phyloP scores from a whole-genome alignment of 163 green algal genomes.

The Trebouxiophyceae sp. region DNA sequence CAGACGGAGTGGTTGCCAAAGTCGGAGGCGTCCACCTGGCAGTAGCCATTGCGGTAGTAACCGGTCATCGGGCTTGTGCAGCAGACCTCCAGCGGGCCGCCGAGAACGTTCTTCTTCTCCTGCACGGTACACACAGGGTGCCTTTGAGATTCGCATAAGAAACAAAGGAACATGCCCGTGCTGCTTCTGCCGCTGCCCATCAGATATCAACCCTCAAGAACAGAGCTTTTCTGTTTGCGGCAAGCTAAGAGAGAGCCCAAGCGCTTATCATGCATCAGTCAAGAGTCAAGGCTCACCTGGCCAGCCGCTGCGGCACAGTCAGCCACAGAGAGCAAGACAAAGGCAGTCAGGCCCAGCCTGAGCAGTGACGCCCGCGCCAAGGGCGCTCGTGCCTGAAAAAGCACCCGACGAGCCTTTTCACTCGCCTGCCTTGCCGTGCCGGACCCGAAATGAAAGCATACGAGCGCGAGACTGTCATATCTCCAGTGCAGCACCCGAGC shows the following conservation, averaged over 20 bases:
- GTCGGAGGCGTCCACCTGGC: constrained; percentile 12
- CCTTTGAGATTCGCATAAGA: neutral
- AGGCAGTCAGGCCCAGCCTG: too few relatives aligned
- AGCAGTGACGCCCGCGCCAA: too few relatives aligned
- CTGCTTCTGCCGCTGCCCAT: neutral
- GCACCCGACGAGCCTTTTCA: too few relatives aligned
- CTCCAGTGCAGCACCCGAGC: too few relatives aligned
- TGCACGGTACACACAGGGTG: neutral
- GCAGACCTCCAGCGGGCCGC: constrained; percentile 31
- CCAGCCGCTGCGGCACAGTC: too few relatives aligned
- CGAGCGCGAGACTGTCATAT: too few relatives aligned
- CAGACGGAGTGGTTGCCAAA: constrained; percentile 5
- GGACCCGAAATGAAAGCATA: too few relatives aligned
- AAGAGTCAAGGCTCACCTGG: neutral
- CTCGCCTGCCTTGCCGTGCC: too few relatives aligned
- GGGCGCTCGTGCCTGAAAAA: too few relatives aligned
- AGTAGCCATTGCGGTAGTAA: constrained; percentile 43
- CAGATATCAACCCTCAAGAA: neutral
- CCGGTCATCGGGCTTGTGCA: constrained; percentile 24
- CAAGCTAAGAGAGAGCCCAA: too few relatives aligned
- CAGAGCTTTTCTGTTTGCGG: neutral
- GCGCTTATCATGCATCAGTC: neutral
- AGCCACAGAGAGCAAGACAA: too few relatives aligned
- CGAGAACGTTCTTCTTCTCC: constrained; percentile 33
- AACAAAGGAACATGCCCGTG: neutral